phyloP scores from a whole-genome alignment of 768 basidiomycete species.

The Auricularia sp. region DNA sequence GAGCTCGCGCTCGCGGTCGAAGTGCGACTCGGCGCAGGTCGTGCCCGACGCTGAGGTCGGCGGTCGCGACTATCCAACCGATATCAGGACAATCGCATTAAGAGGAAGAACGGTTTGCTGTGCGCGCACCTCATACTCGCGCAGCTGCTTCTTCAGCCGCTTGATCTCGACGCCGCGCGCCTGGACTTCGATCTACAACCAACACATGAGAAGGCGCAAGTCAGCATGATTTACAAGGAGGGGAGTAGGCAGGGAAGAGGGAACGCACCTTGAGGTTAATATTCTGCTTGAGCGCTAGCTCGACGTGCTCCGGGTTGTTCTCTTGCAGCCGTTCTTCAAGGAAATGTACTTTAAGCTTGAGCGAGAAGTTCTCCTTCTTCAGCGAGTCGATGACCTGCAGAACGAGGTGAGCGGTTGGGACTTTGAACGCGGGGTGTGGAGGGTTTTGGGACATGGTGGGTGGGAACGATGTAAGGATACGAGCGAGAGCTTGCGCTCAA shows the following conservation, averaged over 20 bases:
- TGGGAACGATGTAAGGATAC: no score
- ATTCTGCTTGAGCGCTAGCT: conserved; percentile 85
- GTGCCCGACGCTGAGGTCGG: no score
- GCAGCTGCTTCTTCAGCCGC: conserved; percentile 79
- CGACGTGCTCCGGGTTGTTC: conserved; percentile 85
- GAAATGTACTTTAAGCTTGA: conserved; percentile 93
- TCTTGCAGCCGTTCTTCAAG: conserved; percentile 86
- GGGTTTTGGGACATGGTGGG: no score
- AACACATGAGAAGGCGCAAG: no score
- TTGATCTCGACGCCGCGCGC: conserved; percentile 85
- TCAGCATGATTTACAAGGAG: conserved; percentile 87
- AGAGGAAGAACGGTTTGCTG: neutral
- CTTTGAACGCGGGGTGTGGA: no score
- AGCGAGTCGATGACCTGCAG: conserved; percentile 84
- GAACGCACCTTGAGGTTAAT: conserved; percentile 59
- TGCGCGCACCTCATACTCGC: conserved; percentile 53
- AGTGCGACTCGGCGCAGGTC: conserved; percentile 15
- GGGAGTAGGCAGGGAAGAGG: conserved; percentile 41
- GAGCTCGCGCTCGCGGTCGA: conserved; percentile 58
- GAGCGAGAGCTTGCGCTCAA: no score
- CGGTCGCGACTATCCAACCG: no score
- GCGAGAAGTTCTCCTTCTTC: conserved; percentile 95
- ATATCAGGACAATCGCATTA: neutral
- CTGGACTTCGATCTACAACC: conserved; percentile 60
- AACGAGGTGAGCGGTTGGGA: neutral